These are phyloP conservation scores for Hamigera avellanea DNA, from an alignment of 495 filamentous ascomycete genomes.

Conservation along the genomic window DNA sequence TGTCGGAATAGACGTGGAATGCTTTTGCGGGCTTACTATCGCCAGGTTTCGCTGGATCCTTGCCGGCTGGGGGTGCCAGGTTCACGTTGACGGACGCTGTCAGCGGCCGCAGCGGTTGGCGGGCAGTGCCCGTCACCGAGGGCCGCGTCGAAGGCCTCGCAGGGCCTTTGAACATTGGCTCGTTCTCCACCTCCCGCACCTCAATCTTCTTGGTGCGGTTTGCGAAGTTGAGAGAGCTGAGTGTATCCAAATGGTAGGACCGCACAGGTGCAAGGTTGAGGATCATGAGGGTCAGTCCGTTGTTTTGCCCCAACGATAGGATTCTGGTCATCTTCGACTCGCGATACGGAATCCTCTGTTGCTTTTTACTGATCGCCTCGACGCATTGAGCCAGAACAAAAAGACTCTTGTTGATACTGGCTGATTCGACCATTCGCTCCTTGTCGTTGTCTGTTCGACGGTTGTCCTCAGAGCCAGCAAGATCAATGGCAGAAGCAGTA, in stretches of 20 bases:
- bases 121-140: constrained; percentile 37
- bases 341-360: constrained; percentile 77
- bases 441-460: constrained; percentile 88
- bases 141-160: constrained; percentile 35
- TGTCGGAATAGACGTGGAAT: constrained; percentile 76
- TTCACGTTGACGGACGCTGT: constrained; percentile 49
- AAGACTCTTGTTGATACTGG: constrained; percentile 94
- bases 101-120: constrained; percentile 70
- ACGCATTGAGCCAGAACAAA: constrained; percentile 94
- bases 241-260: constrained; percentile 86
- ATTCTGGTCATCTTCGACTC: constrained; percentile 98
- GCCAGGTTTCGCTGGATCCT: constrained; percentile 36
- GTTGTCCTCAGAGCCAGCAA: constrained; percentile 95
- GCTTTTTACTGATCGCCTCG: constrained; percentile 78
- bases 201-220: constrained; percentile 96
- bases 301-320: constrained; percentile 85
- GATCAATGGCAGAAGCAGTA: constrained; percentile 87
- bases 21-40: constrained; percentile 65
- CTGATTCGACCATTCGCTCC: constrained; percentile 87
- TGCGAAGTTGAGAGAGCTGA: constrained; percentile 89
- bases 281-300: constrained; percentile 93
- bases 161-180: constrained; percentile 68
- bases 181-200: constrained; percentile 86
- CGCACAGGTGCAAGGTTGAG: constrained; percentile 79
- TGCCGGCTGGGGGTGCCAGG: constrained; percentile 33